Evolutionary conservation across 768 basidiomycete genomes (phyloP).

Genomic region (Suillus placidus): DNA sequence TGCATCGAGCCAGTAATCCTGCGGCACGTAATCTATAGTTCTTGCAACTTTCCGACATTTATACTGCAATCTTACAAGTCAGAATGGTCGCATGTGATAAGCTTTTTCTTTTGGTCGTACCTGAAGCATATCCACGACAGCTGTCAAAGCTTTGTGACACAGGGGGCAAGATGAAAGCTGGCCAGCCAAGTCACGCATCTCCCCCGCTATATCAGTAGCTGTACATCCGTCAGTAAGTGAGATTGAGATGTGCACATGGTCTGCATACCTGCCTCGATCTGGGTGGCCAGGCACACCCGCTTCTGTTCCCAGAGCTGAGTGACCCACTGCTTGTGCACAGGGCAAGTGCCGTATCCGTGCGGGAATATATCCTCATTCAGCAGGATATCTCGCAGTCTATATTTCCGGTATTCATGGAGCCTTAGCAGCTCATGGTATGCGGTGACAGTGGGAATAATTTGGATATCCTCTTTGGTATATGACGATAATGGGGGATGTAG

Average conservation of each 20-base stretch:
- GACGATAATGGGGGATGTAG: slow-evolving; percentile 54
- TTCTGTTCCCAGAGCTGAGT: slow-evolving; percentile 53
- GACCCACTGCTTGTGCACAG: slow-evolving; percentile 50
- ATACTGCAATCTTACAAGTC: slow-evolving; percentile 46
- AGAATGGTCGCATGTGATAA: neutral
- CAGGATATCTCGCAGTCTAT: slow-evolving; percentile 52
- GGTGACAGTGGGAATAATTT: slow-evolving; percentile 54
- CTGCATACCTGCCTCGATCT: slow-evolving; percentile 55
- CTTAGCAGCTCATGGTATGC: slow-evolving; percentile 67
- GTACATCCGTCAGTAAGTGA: slow-evolving; percentile 14
- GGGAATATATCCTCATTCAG: slow-evolving; percentile 69
- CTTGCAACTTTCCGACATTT: slow-evolving; percentile 60
- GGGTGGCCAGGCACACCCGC: slow-evolving; percentile 46
- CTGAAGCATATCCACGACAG: slow-evolving; percentile 70
- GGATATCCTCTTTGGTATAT: slow-evolving; percentile 54
- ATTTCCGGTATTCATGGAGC: slow-evolving; percentile 60
- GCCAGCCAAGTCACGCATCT: slow-evolving; percentile 60
- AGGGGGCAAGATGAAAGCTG: slow-evolving; percentile 49
- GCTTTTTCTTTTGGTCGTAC: slow-evolving; percentile 39
- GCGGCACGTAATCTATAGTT: slow-evolving; percentile 49
- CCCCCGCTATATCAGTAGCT: slow-evolving; percentile 70
- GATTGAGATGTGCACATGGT: neutral
- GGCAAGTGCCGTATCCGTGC: slow-evolving; percentile 68
- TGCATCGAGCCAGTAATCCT: slow-evolving; percentile 13
- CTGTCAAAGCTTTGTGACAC: slow-evolving; percentile 62